phyloP scores from a whole-genome alignment of 371 early-diverging fungal species.

The Mucor saturninus region DNA sequence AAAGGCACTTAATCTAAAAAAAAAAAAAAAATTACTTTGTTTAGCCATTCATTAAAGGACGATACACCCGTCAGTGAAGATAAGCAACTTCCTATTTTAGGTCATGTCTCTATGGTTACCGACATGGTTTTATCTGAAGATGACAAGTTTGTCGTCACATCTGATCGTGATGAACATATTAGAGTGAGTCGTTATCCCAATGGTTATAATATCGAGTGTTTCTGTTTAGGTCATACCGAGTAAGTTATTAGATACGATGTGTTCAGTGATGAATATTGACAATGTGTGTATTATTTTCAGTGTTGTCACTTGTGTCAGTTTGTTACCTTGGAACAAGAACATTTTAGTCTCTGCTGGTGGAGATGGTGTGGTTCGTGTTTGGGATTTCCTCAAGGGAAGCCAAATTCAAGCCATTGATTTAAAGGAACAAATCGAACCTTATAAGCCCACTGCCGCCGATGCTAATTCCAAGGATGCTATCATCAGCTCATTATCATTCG shows the following conservation, averaged over 20 bases:
- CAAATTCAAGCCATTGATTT: conserved; percentile 49
- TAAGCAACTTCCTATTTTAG: conserved; percentile 73
- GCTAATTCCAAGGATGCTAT: conserved; percentile 51
- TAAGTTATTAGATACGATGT: conserved; percentile 41
- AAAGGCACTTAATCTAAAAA: background rate
- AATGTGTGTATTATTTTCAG: conserved; percentile 25
- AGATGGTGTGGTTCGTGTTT: conserved; percentile 80
- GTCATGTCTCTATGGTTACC: conserved; percentile 94
- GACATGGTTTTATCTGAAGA: conserved; percentile 72
- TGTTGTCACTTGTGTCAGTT: conserved; percentile 67
- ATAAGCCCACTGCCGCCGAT: conserved; percentile 47
- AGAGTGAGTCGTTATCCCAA: conserved; percentile 89
- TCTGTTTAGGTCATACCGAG: conserved; percentile 92
- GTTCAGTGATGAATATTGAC: background rate
- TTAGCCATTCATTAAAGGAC: conserved; percentile 42
- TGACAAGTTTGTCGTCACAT: conserved; percentile 78
- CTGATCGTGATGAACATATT: conserved; percentile 97
- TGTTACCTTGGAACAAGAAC: conserved; percentile 55
- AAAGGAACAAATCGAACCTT: conserved; percentile 48
- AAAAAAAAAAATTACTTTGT: conserved; percentile 7
- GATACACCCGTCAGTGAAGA: conserved; percentile 30
- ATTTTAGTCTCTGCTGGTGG: conserved; percentile 87
- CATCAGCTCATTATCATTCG: conserved; percentile 29
- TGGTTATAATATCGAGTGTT: conserved; percentile 85
- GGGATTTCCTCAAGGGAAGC: conserved; percentile 68